Percentiles rank a stretch among this genome's conserved stretches.
These are phyloP conservation scores for Tricholoma furcatifolium DNA, from an alignment of 768 basidiomycete genomes.

Conservation along the genomic window DNA sequence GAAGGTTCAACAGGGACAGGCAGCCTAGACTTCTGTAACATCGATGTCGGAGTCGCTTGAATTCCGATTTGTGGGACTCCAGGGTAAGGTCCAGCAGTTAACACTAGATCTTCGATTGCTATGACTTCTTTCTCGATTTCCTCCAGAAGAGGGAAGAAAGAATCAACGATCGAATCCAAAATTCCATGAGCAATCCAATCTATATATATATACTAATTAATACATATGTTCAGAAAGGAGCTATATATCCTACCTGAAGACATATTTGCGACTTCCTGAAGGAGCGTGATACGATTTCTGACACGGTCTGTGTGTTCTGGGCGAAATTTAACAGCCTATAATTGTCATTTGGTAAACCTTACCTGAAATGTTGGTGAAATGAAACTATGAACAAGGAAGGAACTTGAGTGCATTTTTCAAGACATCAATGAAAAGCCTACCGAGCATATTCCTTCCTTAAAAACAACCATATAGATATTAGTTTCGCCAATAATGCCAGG, in stretches of 20 bases:
- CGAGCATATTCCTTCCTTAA: slow-evolving; percentile 81
- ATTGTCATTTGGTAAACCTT: slow-evolving; percentile 6
- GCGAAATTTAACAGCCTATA: background rate
- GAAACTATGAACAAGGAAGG: slow-evolving; percentile 63
- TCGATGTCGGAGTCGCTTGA: background rate
- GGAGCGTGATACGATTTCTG: slow-evolving; percentile 61
- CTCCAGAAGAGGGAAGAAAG: slow-evolving; percentile 83
- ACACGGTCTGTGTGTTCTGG: slow-evolving; percentile 78
- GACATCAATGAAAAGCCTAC: slow-evolving; percentile 36
- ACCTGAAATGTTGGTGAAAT: slow-evolving; percentile 84
- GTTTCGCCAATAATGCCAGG: slow-evolving; percentile 65
- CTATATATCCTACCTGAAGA: slow-evolving; percentile 59
- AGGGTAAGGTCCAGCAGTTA: slow-evolving; percentile 23
- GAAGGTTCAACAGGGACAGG: background rate
- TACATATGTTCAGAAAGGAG: background rate
- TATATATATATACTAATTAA: slow-evolving; percentile 25
- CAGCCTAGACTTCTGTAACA: background rate
- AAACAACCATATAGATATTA: slow-evolving; percentile 88
- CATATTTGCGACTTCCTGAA: slow-evolving; percentile 63
- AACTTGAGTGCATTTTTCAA: background rate
- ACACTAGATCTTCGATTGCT: slow-evolving; percentile 72
- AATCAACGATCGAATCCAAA: slow-evolving; percentile 91
- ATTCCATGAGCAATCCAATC: slow-evolving; percentile 95
- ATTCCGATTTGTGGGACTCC: background rate
- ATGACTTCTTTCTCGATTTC: slow-evolving; percentile 81